phyloP scores from a whole-genome alignment of 1,139 yeast species.

The Lodderomyces jiufengensis region DNA sequence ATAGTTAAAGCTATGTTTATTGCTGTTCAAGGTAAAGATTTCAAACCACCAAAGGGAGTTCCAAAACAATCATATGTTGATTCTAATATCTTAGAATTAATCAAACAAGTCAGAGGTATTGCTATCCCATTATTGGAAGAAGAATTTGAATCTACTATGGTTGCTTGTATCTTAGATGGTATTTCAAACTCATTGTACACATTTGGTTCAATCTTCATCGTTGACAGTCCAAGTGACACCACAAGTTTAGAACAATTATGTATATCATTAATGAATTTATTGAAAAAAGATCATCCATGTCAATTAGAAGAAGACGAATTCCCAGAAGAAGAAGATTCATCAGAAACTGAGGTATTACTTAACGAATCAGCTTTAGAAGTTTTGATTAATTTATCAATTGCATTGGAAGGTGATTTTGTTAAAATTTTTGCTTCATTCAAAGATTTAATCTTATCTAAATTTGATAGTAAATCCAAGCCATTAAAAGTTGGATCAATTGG shows the following conservation, averaged over 20 bases:
- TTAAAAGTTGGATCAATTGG: constrained; percentile 88
- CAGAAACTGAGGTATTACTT: constrained; percentile 84
- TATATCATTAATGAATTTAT: constrained; percentile 62
- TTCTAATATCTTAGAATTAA: constrained; percentile 54
- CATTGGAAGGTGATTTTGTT: constrained; percentile 71
- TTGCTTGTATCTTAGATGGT: constrained; percentile 73
- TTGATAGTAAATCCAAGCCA: constrained; percentile 59
- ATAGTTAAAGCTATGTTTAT: constrained; percentile 70
- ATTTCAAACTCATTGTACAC: constrained; percentile 65
- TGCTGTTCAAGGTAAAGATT: constrained; percentile 47
- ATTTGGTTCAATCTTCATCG: constrained; percentile 72
- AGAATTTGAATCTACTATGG: constrained; percentile 82
- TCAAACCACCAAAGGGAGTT: constrained; percentile 69
- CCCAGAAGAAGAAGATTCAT: constrained; percentile 63
- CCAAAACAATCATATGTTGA: constrained; percentile 62
- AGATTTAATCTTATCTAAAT: constrained; percentile 57
- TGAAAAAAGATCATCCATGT: constrained; percentile 79
- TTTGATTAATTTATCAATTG: constrained; percentile 68
- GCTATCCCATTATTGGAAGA: constrained; percentile 63
- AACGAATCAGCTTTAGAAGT: constrained; percentile 87
- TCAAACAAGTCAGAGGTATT: constrained; percentile 62
- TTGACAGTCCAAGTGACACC: constrained; percentile 56
- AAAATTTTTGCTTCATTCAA: constrained; percentile 73
- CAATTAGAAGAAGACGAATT: constrained; percentile 58
- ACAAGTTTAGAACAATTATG: constrained; percentile 63